These are phyloP conservation scores for Ensete glaucum DNA, from an alignment of 176 grass and related monocot species.

Conservation along the genomic window DNA sequence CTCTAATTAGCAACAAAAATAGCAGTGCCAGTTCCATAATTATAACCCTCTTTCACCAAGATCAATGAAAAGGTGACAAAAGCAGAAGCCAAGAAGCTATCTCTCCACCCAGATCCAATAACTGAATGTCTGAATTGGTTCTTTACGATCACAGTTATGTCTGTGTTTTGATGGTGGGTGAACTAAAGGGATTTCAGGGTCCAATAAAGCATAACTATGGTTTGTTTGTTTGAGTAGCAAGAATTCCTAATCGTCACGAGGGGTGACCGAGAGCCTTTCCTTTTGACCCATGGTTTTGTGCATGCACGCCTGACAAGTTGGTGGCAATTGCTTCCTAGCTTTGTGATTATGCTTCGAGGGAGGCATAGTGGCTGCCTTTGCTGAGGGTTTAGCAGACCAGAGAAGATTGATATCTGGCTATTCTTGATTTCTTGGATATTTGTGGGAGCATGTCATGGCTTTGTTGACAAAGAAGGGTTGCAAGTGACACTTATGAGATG, in stretches of 20 bases:
- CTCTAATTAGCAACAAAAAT: not conserved
- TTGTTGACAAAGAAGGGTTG: not conserved
- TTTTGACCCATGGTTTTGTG: conserved; percentile 3
- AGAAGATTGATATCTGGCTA: not conserved
- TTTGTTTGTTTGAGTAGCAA: not conserved
- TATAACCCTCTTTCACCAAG: not conserved
- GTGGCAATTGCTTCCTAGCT: not conserved
- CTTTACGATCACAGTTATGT: not conserved
- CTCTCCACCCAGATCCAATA: conserved; percentile 5
- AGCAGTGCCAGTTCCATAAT: conserved; percentile 2
- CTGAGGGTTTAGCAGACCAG: not conserved
- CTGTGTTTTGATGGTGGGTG: not conserved
- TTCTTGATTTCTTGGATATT: not conserved
- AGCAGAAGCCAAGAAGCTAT: not conserved
- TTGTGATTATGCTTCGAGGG: not conserved
- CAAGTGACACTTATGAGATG: not conserved
- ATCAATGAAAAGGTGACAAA: not conserved
- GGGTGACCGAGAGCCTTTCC: not conserved
- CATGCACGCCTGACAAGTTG: not conserved
- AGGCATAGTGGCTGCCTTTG: not conserved
- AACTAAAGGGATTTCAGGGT: not conserved
- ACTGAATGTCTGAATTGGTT: conserved; percentile 2
- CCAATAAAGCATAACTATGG: conserved; percentile 2
- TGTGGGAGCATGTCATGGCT: not conserved
- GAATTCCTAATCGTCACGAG: not conserved